Evolutionary conservation across 2,329 filamentous ascomycete species (phyloP), one percentile per base, ranked within the genome.

Genomic region (Fusarium camptoceras): DNA sequence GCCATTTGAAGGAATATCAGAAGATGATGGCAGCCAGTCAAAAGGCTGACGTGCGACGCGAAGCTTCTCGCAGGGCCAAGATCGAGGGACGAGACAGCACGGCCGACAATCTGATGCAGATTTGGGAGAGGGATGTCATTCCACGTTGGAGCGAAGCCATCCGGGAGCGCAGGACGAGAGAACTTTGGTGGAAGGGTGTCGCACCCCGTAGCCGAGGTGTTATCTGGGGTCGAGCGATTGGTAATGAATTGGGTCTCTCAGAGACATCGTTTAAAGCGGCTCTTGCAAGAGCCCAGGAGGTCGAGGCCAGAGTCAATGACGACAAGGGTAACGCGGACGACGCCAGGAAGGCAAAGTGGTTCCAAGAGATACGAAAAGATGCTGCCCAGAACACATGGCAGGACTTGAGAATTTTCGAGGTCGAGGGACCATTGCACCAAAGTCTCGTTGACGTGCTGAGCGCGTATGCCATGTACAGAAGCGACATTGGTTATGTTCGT

Each of bases 1-100:
- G 91, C 72, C 96, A 99, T 79, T 78, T 99, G 71, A 94, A 88
- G 75, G 90, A 96, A 77, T 96, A 94, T 77, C 91, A 94, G 80
- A 89, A 87, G 78, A 94, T 96, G 91, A 93, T 95, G 91, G 85
- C 84, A 0, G 83, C 83, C 46, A 89, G 88, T 71, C 79, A 83
- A 54, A 87, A 88, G 74, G 86, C 87, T 0, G 89, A 91, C 31
- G 86, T 87, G 61, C 86, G 86, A 74, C 87, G 82, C 69, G 88
- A 90, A 71, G 84, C 83, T 1, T 81, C 83, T 18, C 83, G 83
- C 57, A 81, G 80, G 76, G 85, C 79, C 70, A 86, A 84, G 75
- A 84, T 84, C 20, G 85, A 83, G 43, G 84, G 78, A 66, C 84
- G 85, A 59, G 89, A 90, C 70, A 85, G 83, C 55, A 84, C 83